phyloP scores from a whole-genome alignment of 306 rosid genomes.

The Fragaria nilgerrensis region DNA sequence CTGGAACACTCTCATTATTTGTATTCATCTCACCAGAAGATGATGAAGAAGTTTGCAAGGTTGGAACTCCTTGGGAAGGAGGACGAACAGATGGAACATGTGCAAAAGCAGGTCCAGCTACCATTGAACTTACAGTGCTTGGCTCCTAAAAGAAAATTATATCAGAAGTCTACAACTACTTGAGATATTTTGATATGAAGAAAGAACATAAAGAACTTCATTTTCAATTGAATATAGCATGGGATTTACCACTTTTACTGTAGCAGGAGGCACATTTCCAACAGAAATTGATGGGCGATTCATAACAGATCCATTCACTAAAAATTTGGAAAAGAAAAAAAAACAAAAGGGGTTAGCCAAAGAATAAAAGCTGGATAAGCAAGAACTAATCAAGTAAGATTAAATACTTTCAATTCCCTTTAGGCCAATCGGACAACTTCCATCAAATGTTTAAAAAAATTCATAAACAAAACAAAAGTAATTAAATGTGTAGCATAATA shows the following conservation, averaged over 20 bases:
- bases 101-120: constrained; percentile 62
- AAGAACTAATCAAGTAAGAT: constrained; percentile 14
- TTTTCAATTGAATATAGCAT: constrained; percentile 13
- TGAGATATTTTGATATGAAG: constrained; percentile 13
- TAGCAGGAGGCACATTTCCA: constrained; percentile 68
- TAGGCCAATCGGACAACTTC: not conserved
- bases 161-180: constrained; percentile 25
- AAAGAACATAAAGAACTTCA: not conserved
- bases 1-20: constrained; percentile 69
- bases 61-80: constrained; percentile 73
- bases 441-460: not conserved
- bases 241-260: constrained; percentile 78
- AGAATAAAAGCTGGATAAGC: constrained; percentile 27
- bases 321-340: constrained; percentile 22
- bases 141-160: constrained; percentile 63
- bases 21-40: constrained; percentile 66
- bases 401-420: not conserved
- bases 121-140: constrained; percentile 69
- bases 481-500: not conserved
- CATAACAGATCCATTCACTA: constrained; percentile 77
- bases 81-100: constrained; percentile 75
- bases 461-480: not conserved
- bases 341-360: constrained; percentile 5
- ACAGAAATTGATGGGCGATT: constrained; percentile 68
- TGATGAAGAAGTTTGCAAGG: constrained; percentile 87